These are phyloP conservation scores for Uronychia binucleata DNA, from an alignment of 73 alveolate species.

Conservation along the genomic window DNA sequence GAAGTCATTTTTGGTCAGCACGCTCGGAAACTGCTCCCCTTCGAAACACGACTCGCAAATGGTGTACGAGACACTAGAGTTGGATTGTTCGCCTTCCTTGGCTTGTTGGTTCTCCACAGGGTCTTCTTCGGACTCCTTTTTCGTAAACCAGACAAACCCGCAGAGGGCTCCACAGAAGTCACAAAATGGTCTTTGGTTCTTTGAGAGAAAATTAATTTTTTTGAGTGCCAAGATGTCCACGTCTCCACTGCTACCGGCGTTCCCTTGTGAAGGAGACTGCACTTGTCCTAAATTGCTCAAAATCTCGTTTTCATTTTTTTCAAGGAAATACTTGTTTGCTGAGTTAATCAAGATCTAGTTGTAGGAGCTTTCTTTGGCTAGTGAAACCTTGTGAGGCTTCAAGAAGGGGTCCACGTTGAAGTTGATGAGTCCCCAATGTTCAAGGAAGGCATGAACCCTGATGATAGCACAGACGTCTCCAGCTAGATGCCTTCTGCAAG, in stretches of 20 bases:
- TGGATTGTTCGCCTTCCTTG: conserved; percentile 37
- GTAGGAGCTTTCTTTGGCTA: conserved; percentile 62
- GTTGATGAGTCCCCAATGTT: conserved; percentile 97
- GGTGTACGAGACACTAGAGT: conserved; percentile 27
- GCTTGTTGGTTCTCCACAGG: conserved; percentile 51
- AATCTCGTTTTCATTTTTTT: conserved; percentile 20
- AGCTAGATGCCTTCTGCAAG: conserved; percentile 96
- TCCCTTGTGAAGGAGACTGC: not conserved
- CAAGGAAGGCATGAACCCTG: conserved; percentile 94
- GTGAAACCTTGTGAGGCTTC: conserved; percentile 89
- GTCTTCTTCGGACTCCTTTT: conserved; percentile 47
- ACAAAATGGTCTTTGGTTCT: conserved; percentile 90
- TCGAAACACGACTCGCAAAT: conserved; percentile 49
- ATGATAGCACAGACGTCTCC: conserved; percentile 98
- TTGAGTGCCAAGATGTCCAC: conserved; percentile 22
- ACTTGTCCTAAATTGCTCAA: not conserved
- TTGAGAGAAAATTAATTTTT: conserved; percentile 72
- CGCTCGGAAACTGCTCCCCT: conserved; percentile 30
- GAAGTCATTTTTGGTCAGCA: conserved; percentile 21
- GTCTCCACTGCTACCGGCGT: conserved; percentile 7
- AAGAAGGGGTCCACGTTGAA: conserved; percentile 96
- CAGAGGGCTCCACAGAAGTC: conserved; percentile 87
- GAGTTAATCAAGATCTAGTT: conserved; percentile 51
- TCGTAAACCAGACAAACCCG: conserved; percentile 83
- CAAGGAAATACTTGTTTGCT: conserved; percentile 55